These are phyloP conservation scores for Crotalaria pallida DNA, from an alignment of 306 rosid genomes.

Conservation along the genomic window DNA sequence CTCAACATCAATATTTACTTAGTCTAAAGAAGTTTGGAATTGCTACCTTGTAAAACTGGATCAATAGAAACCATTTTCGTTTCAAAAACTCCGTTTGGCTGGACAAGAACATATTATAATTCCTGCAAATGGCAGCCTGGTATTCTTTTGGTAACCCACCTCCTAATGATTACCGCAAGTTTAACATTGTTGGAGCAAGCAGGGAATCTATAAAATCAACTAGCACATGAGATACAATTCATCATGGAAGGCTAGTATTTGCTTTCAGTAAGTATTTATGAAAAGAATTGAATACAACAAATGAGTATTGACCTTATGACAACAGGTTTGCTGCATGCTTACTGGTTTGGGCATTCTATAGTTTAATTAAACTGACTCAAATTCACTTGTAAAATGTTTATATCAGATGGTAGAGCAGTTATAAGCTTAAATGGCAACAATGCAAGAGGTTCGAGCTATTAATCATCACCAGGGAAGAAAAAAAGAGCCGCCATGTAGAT, in stretches of 20 bases:
- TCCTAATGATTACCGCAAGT: background rate
- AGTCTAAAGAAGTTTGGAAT: too few relatives aligned
- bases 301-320: background rate
- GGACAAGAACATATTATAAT: background rate
- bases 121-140: background rate
- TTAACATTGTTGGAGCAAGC: background rate
- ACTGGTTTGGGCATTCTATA: background rate
- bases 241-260: background rate
- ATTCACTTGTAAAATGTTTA: background rate
- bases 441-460: background rate
- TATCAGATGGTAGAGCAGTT: background rate
- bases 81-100: background rate
- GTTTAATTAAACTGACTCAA: background rate
- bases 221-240: background rate
- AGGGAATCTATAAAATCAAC: background rate
- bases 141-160: background rate
- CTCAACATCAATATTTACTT: too few relatives aligned
- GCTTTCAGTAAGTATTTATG: background rate
- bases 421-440: background rate
- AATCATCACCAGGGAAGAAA: background rate
- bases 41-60: too few relatives aligned
- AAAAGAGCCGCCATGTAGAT: background rate
- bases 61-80: too few relatives aligned
- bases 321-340: background rate
- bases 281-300: background rate